phyloP scores from a whole-genome alignment of 371 early-diverging fungal genomes.

The Apophysomyces ossiformis region DNA sequence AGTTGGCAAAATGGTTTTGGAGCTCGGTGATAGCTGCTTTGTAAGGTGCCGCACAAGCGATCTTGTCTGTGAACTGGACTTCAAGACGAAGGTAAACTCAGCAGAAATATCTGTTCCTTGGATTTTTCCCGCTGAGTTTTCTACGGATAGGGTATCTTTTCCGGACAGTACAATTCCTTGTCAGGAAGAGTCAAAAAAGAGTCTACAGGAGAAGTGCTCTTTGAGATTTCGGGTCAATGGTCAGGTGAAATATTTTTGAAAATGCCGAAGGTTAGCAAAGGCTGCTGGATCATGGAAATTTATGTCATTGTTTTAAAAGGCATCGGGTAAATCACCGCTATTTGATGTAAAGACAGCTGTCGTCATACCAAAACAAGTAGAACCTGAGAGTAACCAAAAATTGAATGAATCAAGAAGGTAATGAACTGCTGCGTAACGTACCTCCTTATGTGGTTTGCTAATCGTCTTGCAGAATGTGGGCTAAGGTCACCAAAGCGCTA shows the following conservation, averaged over 20 bases:
- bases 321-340: constrained; percentile 47
- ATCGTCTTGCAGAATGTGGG: constrained; percentile 60
- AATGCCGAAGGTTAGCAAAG: constrained; percentile 26
- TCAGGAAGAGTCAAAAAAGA: constrained; percentile 80
- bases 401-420: constrained; percentile 83
- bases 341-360: constrained; percentile 74
- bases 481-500: constrained; percentile 80
- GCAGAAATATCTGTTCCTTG: too few relatives aligned
- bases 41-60: constrained; percentile 79
- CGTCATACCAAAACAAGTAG: constrained; percentile 74
- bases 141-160: constrained; percentile 65
- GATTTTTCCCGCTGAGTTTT: neutral
- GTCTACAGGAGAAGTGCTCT: constrained; percentile 76
- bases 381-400: constrained; percentile 77
- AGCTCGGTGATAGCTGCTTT: constrained; percentile 82
- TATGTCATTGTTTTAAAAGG: constrained; percentile 1
- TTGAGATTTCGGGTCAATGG: constrained; percentile 89
- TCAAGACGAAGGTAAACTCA: constrained; percentile 81
- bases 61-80: constrained; percentile 82
- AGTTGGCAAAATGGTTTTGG: constrained; percentile 90
- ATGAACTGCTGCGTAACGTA: constrained; percentile 1
- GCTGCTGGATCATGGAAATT: neutral
- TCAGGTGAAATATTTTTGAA: constrained; percentile 71
- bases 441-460: neutral
- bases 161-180: constrained; percentile 81